Base-by-base conservation (phyloP, 306 rosid species). In the Gastrolobium villosum region DNA sequence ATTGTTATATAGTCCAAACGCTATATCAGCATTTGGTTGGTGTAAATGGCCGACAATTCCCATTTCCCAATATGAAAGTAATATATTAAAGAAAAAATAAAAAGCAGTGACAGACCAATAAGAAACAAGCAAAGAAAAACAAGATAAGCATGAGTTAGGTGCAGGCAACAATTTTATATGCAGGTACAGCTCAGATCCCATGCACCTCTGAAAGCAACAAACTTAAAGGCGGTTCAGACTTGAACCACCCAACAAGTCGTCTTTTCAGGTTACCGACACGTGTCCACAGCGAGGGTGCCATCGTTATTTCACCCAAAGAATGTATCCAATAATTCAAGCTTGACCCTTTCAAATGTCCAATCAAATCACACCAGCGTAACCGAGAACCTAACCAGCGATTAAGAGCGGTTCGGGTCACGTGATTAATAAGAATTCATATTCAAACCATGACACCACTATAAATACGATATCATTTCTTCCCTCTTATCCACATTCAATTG, bases 321-420 rank as follows among this genome's bases (percentile, higher is more conserved):
- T 10, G 39, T 10, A 3, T 40, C 72, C 54, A 36, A 26, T 44
- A 15, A 39, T 3, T 40, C 0, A 15, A 64, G n/a, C 31, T 7
- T 40, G 70, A 64, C 53, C 82, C 49, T 34, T 30, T 55, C 62
- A 66, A 45, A 57, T 36, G 40, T 4, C 76, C 72, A 68, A 69
- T 57, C 43, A 48, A 28, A 35, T 6, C 71, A 36, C 43, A 31
- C 67, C 14, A 8, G 35, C 48, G 31, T 53, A 13, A 65, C 79
- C 40, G 26, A 28, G 45, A 26, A 54, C 20, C 69, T 11, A 75
- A 56, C 70, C 15, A 30, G 0, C 77, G 77, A 1, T 72, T 15
- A 6, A 65, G 14, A 66, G 43, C 66, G 74, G 53, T 59, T 59
- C 43, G 2, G 36, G 3, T 44, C 49, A 69, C 70, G 53, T 31